Percentiles rank a stretch among this genome's conserved stretches.
Evolutionary conservation across 805 yeast species (phyloP).

Genomic region (Yamadazyma takamatsuzukensis): DNA sequence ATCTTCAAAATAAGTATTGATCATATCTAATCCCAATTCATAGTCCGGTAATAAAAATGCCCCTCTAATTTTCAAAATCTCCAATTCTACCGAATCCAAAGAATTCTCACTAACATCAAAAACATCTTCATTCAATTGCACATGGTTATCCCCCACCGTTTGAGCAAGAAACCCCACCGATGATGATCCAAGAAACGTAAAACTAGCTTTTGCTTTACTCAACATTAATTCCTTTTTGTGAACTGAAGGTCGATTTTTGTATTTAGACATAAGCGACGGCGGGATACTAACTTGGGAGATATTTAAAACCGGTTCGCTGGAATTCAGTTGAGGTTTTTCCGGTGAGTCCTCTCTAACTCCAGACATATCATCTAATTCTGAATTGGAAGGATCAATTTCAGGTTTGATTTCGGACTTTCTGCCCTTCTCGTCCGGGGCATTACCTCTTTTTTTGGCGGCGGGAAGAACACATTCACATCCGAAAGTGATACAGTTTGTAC

Average conservation of each 20-base stretch:
- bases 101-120: constrained; percentile 31
- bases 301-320: constrained; percentile 37
- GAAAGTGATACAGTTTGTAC: constrained; percentile 62
- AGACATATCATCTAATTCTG: constrained; percentile 1
- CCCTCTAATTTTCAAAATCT: constrained; percentile 59
- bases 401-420: constrained; percentile 1
- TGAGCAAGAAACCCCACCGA: constrained; percentile 47
- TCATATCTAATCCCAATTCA: constrained; percentile 55
- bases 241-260: constrained; percentile 36
- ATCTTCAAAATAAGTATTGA: constrained; percentile 57
- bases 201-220: constrained; percentile 24
- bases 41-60: constrained; percentile 67
- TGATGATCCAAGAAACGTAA: constrained; percentile 53
- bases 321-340: constrained; percentile 8
- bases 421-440: constrained; percentile 12
- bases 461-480: constrained; percentile 71
- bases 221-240: constrained; percentile 30
- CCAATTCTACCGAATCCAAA: constrained; percentile 59
- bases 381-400: constrained; percentile 1
- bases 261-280: constrained; percentile 40
- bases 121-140: constrained; percentile 40
- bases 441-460: constrained; percentile 47
- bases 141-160: constrained; percentile 45
- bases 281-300: constrained; percentile 41
- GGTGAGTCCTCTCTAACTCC: constrained; percentile 4